A percentile compares a stretch with the other conserved stretches of the same genome.
These are phyloP conservation scores for Boletus hoseneyae DNA, from an alignment of 1,284 basidiomycete genomes.

Conservation along the genomic window DNA sequence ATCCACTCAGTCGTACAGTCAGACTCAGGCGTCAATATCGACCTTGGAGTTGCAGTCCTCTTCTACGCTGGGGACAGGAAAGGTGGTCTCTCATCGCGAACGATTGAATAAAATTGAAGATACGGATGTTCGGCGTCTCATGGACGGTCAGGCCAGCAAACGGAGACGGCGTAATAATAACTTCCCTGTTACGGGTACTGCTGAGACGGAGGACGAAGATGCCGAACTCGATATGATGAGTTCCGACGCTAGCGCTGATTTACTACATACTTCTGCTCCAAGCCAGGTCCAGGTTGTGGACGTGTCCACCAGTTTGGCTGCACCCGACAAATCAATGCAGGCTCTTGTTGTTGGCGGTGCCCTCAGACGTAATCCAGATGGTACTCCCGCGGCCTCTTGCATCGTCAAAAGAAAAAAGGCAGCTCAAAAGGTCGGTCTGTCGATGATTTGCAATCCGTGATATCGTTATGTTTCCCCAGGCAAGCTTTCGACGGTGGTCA, in stretches of 20 bases:
- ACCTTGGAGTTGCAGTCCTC: conserved; percentile 67
- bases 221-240: conserved; percentile 26
- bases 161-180: conserved; percentile 41
- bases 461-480: conserved; percentile 24
- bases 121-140: conserved; percentile 48
- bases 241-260: conserved; percentile 3
- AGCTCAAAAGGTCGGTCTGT: conserved; percentile 40
- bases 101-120: conserved; percentile 59
- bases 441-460: neutral
- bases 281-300: conserved; percentile 19
- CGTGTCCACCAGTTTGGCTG: conserved; percentile 9
- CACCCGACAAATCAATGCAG: conserved; percentile 11
- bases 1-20: conserved; percentile 43
- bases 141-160: conserved; percentile 48
- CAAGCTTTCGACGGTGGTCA: conserved; percentile 43
- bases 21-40: conserved; percentile 67
- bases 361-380: conserved; percentile 56
- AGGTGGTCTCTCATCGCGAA: conserved; percentile 54
- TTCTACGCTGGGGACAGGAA: conserved; percentile 74
- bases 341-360: conserved; percentile 49
- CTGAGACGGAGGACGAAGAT: conserved; percentile 36
- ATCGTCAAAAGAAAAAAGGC: conserved; percentile 41
- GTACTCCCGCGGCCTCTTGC: conserved; percentile 47
- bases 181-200: conserved; percentile 32
- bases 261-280: neutral